Evolutionary conservation across 78 protist species (phyloP), one percentile per base, ranked within the genome.

Genomic region (Thecamonas trahens): DNA sequence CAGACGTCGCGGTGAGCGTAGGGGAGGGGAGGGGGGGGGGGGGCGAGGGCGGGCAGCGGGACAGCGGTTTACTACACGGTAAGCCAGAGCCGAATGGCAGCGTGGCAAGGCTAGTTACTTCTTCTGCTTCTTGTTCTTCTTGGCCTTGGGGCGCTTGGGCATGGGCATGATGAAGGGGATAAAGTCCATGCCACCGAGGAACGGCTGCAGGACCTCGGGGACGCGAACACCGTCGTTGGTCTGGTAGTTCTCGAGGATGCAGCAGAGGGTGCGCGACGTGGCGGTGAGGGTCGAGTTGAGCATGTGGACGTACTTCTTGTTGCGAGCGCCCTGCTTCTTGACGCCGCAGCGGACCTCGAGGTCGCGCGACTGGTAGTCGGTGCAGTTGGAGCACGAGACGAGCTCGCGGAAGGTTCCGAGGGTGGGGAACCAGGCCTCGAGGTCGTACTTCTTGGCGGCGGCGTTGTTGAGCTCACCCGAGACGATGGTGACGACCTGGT

Each of bases 301-400:
- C 98, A 95, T 92, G 91, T 97, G 99, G 37, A 94, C 98, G 88
- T 82, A 94, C 68, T 72, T 68, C 88, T 88, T 87, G 62, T 40
- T 86, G 45, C 49, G 61, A 61, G 68, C 82, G 60, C 67, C 82
- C 63, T 67, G 59, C 79, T 83, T 91, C 58, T 55, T 53, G 60
- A 34, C 28, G 58, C 96, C 96, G 55, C 72, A 92, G 42, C 96
- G 88, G 62, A 80, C 72, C 64, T 81, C 77, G 24, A 95, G 74
- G 45, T 77, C 69, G 59, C 98, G 86, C n/a, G 95, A 69, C 82
- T 92, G 98, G 89, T 94, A 98, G 83, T 96, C 99, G 26, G 96
- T 91, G 88, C 99, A 98, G 89, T 98, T 98, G 64, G 99, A 96
- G 91, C 98, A 94, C 28, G 99, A 96, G 52, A 97, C 99, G 28